Percentiles rank a stretch among this genome's conserved stretches.
Conservation (phyloP, 176 grass and related monocot genomes). For the Olyra latifolia region DNA sequence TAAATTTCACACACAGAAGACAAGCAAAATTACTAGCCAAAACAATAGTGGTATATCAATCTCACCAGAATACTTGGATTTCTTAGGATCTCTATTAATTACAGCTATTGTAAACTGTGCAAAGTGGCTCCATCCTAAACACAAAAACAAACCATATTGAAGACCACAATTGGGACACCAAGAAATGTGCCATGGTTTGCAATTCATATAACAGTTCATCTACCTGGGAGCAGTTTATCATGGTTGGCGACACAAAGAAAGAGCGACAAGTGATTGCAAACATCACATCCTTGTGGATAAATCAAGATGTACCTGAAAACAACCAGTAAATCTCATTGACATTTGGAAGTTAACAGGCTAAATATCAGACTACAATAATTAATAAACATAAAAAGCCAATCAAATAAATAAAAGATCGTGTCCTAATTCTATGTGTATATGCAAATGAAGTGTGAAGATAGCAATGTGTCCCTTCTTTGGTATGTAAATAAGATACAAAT, state of each 20-base stretch:
- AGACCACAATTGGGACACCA: slow-evolving; percentile 5
- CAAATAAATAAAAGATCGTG: not conserved
- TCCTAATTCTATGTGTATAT: not conserved
- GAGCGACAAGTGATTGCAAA: slow-evolving; percentile 93
- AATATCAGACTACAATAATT: not conserved
- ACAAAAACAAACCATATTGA: slow-evolving; percentile 40
- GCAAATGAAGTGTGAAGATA: not conserved
- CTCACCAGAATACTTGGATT: slow-evolving; percentile 99
- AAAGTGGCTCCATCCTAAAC: slow-evolving; percentile 96
- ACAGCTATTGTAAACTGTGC: slow-evolving; percentile 98
- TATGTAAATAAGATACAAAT: not conserved
- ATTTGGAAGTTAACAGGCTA: not conserved
- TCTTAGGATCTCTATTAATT: slow-evolving; percentile 98
- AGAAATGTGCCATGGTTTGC: slow-evolving; percentile 15
- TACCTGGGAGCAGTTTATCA: slow-evolving; percentile 96
- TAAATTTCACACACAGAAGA: slow-evolving; percentile 36
- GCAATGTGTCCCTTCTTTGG: not conserved
- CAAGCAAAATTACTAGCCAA: slow-evolving; percentile 31
- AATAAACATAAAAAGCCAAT: not conserved
- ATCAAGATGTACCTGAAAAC: slow-evolving; percentile 95
- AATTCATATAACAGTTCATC: slow-evolving; percentile 27
- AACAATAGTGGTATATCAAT: slow-evolving; percentile 27
- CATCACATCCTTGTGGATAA: slow-evolving; percentile 99
- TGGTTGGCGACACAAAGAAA: slow-evolving; percentile 99
- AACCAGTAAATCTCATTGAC: slow-evolving; percentile 23